Evolutionary conservation across 164 flowering plant species (phyloP).

Genomic region (Umbilicus rupestris): DNA sequence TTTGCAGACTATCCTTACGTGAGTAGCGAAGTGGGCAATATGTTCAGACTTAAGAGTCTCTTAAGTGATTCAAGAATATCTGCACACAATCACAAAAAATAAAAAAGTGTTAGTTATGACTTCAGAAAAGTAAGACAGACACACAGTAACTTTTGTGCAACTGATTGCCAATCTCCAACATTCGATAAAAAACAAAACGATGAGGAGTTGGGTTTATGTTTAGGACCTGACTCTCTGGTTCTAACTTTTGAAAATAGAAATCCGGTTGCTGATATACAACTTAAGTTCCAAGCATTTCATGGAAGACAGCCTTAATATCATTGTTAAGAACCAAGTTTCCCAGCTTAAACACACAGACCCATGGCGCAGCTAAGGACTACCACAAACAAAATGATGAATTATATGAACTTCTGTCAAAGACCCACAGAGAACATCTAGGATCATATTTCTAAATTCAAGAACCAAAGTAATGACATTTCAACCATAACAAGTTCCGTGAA

Average conservation of each 20-base stretch:
- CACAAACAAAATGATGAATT: neutral
- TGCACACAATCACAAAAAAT: neutral
- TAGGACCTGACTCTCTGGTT: no score
- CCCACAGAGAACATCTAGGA: neutral
- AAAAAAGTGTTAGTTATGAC: conserved; percentile 22
- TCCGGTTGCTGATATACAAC: neutral
- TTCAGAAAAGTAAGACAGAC: conserved; percentile 39
- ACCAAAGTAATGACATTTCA: neutral
- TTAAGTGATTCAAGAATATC: neutral
- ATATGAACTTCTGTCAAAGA: neutral
- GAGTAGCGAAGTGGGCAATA: neutral
- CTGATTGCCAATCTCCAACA: no score
- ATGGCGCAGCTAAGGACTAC: neutral
- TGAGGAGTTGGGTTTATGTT: no score
- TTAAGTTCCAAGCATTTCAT: neutral
- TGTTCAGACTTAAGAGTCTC: neutral
- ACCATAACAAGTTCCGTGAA: neutral
- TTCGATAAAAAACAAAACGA: no score
- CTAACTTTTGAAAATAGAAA: neutral
- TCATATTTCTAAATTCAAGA: neutral
- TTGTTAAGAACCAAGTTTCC: neutral
- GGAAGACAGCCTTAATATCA: neutral
- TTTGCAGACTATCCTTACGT: neutral
- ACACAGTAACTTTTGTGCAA: no score
- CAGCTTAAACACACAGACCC: neutral